These are phyloP conservation scores for Hortiboletus campestris DNA, from an alignment of 768 basidiomycete species.

Conservation along the genomic window DNA sequence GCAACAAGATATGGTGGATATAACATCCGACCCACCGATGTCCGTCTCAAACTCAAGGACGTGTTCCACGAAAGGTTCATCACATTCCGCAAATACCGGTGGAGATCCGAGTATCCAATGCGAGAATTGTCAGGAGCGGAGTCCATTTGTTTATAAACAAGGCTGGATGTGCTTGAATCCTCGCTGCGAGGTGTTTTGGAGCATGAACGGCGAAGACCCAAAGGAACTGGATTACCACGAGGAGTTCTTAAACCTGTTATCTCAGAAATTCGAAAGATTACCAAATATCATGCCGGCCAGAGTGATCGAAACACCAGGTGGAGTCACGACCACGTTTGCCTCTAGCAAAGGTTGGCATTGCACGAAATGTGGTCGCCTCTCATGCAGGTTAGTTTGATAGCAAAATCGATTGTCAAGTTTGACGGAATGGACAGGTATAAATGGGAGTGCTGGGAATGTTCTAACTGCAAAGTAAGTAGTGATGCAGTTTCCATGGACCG, in stretches of 20 bases:
- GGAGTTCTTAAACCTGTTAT: slow-evolving; percentile 43
- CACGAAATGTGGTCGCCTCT: slow-evolving; percentile 62
- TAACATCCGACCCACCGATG: not conserved
- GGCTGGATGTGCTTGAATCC: slow-evolving; percentile 67
- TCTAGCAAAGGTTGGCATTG: slow-evolving; percentile 74
- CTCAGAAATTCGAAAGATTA: slow-evolving; percentile 31
- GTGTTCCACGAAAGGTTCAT: not conserved
- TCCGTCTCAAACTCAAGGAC: not conserved
- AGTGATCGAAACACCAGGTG: slow-evolving; percentile 25
- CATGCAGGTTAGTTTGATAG: slow-evolving; percentile 54
- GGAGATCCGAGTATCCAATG: slow-evolving; percentile 33
- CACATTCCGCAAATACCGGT: not conserved
- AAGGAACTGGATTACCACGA: slow-evolving; percentile 46
- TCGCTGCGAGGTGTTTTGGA: slow-evolving; percentile 58
- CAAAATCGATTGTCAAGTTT: not conserved
- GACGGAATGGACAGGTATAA: slow-evolving; percentile 46
- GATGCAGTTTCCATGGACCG: not conserved
- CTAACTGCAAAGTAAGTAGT: slow-evolving; percentile 50
- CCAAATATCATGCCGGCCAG: slow-evolving; percentile 41
- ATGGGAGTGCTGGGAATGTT: slow-evolving; percentile 76
- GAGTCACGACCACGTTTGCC: slow-evolving; percentile 50
- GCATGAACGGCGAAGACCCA: slow-evolving; percentile 26
- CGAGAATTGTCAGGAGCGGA: slow-evolving; percentile 39
- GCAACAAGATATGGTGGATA: not conserved
- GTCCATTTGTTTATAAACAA: slow-evolving; percentile 52